phyloP scores from a whole-genome alignment of 345 rosid species.

The Eucalyptus tenuipes region DNA sequence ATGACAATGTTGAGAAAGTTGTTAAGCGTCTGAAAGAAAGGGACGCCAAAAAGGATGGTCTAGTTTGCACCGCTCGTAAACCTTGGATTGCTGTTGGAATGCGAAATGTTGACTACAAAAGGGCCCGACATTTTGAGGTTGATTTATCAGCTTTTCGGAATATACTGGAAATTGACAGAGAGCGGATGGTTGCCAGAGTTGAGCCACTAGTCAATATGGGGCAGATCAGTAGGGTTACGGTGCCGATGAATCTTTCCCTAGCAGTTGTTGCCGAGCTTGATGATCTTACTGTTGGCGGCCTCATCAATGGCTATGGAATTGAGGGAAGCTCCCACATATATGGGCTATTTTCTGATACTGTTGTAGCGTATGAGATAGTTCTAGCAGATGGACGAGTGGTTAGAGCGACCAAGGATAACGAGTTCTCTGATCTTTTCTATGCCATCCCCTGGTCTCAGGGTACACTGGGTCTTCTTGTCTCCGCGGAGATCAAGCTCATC shows the following conservation, averaged over 20 bases:
- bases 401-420: slow-evolving; percentile 89
- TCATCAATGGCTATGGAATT: slow-evolving; percentile 96
- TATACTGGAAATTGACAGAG: slow-evolving; percentile 70
- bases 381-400: slow-evolving; percentile 81
- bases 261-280: slow-evolving; percentile 99
- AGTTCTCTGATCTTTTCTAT: slow-evolving; percentile 83
- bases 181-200: slow-evolving; percentile 84
- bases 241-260: slow-evolving; percentile 89
- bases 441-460: slow-evolving; percentile 99
- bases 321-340: slow-evolving; percentile 98
- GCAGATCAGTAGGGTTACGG: slow-evolving; percentile 73
- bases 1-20: slow-evolving; percentile 74
- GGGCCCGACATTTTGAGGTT: slow-evolving; percentile 93
- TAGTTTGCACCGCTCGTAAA: slow-evolving; percentile 97
- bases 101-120: slow-evolving; percentile 97
- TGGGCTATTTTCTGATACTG: slow-evolving; percentile 95
- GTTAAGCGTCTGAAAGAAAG: slow-evolving; percentile 81
- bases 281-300: slow-evolving; percentile 98
- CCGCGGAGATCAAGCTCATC: slow-evolving; percentile 90
- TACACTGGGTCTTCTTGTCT: slow-evolving; percentile 88
- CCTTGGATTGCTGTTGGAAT: slow-evolving; percentile 99
- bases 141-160: slow-evolving; percentile 80
- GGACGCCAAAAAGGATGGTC: slow-evolving; percentile 79
- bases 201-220: slow-evolving; percentile 99
- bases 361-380: slow-evolving; percentile 92